phyloP scores from a whole-genome alignment of 2,329 filamentous ascomycete species.

The Neonectria punicea region DNA sequence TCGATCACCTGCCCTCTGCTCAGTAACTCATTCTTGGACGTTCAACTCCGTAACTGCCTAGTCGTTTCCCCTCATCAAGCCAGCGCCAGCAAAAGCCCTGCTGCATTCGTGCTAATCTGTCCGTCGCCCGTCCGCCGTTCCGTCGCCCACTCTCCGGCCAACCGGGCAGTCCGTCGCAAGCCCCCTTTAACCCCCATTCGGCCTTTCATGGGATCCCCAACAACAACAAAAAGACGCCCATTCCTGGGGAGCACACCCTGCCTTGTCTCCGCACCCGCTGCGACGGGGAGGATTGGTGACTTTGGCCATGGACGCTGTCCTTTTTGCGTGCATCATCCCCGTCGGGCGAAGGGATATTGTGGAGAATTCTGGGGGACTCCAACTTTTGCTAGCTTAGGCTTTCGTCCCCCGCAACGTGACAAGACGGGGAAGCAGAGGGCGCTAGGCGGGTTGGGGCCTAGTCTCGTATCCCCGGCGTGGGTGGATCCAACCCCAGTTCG shows the following conservation, averaged over 20 bases:
- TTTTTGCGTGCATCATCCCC: conserved; percentile 6
- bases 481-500: conserved; percentile 23
- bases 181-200: background rate
- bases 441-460: background rate
- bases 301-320: background rate
- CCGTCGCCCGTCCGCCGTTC: background rate
- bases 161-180: conserved; percentile 1
- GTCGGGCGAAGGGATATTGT: conserved; percentile 43
- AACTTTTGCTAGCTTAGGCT: conserved; percentile 33
- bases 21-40: no score
- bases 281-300: conserved; percentile 29
- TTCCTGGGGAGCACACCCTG: conserved; percentile 4
- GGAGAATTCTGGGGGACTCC: conserved; percentile 40
- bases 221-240: conserved; percentile 1
- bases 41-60: background rate
- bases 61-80: background rate
- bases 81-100: background rate
- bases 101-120: background rate
- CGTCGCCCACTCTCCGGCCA: conserved; percentile 8
- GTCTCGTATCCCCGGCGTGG: background rate
- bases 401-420: conserved; percentile 38
- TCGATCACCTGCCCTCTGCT: conserved; percentile 13
- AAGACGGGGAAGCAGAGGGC: conserved; percentile 26
- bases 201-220: conserved; percentile 17
- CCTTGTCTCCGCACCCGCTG: conserved; percentile 24